These are phyloP conservation scores for Phyllosticta citriasiana DNA, from an alignment of 2,329 filamentous ascomycete species.

Conservation along the genomic window DNA sequence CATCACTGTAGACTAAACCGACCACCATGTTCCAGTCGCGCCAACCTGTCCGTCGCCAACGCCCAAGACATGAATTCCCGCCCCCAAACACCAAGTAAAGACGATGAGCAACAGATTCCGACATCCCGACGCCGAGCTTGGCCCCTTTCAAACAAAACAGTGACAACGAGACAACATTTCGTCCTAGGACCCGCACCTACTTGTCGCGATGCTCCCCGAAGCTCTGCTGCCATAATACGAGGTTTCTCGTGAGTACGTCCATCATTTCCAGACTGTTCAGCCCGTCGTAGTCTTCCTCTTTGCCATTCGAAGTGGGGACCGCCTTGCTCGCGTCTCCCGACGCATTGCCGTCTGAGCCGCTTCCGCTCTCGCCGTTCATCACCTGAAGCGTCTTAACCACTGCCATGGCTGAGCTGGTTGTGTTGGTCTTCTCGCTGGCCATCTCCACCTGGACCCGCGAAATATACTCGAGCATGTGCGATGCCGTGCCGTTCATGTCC, in stretches of 20 bases:
- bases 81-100: not conserved
- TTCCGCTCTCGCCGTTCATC: slow-evolving; percentile 13
- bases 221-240: slow-evolving; percentile 72
- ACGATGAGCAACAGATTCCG: not conserved
- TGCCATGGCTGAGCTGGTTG: slow-evolving; percentile 14
- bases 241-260: slow-evolving; percentile 69
- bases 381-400: slow-evolving; percentile 18
- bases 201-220: slow-evolving; percentile 9
- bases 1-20: not conserved
- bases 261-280: slow-evolving; percentile 81
- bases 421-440: slow-evolving; percentile 45
- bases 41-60: slow-evolving; percentile 1
- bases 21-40: not conserved
- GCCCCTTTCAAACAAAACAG: not conserved
- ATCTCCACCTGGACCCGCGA: slow-evolving; percentile 80
- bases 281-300: slow-evolving; percentile 54
- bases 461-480: slow-evolving; percentile 82
- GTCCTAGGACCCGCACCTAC: not conserved
- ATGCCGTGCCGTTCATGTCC: slow-evolving; percentile 77
- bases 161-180: not conserved
- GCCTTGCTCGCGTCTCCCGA: slow-evolving; percentile 14
- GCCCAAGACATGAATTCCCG: slow-evolving; percentile 2
- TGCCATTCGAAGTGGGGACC: slow-evolving; percentile 12
- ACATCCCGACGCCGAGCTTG: not conserved
- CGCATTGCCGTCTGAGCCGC: slow-evolving; percentile 8